phyloP scores from a whole-genome alignment of 257 asterid species.

The Parsonsia alboflavescens region DNA sequence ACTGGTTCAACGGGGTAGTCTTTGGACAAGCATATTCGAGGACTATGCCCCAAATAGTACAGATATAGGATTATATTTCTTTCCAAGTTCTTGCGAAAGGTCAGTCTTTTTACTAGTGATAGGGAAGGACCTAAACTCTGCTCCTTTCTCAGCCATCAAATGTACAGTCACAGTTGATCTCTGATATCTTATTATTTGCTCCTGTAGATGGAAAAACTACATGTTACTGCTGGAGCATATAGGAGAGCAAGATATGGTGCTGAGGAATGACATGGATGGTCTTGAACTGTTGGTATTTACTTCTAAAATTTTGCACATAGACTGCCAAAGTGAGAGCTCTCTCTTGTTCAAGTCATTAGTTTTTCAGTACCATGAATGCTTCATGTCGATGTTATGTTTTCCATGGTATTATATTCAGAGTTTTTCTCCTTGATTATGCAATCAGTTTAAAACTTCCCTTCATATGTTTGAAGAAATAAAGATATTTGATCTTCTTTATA shows the following conservation, averaged over 20 bases:
- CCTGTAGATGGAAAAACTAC: constrained; percentile 42
- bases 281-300: constrained; percentile 58
- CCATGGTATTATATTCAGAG: neutral
- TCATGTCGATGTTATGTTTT: neutral
- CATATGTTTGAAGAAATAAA: neutral
- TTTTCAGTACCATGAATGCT: neutral
- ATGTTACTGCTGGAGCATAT: constrained; percentile 38
- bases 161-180: neutral
- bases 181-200: constrained; percentile 3
- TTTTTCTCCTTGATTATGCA: neutral
- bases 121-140: neutral
- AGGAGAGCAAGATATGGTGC: constrained; percentile 27
- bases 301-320: constrained; percentile 41
- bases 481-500: neutral
- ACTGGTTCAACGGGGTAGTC: constrained; percentile 32
- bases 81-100: constrained; percentile 49
- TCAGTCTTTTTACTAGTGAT: constrained; percentile 14
- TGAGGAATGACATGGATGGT: constrained; percentile 44
- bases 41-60: constrained; percentile 34
- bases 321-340: constrained; percentile 50
- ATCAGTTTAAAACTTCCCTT: neutral
- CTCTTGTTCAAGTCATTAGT: constrained; percentile 7
- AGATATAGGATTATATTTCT: constrained; percentile 59
- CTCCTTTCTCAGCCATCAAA: neutral
- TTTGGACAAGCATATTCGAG: constrained; percentile 35